phyloP scores from a whole-genome alignment of 2,329 filamentous ascomycete genomes.

The Cryphonectria parasitica region DNA sequence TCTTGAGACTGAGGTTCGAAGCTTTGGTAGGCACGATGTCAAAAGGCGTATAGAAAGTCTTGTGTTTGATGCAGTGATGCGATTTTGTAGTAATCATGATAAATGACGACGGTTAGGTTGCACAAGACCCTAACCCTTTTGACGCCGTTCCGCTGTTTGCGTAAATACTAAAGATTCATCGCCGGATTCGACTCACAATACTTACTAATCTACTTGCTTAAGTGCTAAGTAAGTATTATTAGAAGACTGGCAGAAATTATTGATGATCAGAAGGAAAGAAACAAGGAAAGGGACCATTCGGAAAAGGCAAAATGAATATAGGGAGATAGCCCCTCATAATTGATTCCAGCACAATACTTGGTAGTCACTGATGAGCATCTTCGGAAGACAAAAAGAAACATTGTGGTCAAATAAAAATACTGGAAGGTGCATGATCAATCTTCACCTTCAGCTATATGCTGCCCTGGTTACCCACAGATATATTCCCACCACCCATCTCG shows the following conservation, averaged over 20 bases:
- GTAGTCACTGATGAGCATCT: too few species aligned
- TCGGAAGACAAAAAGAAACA: too few species aligned
- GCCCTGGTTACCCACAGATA: neutral
- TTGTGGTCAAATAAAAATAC: too few species aligned
- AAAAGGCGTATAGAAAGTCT: neutral
- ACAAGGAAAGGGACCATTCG: neutral
- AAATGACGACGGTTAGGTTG: neutral
- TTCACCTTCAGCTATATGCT: too few species aligned
- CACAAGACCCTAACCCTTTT: slow-evolving; percentile 1
- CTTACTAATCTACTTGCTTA: too few species aligned
- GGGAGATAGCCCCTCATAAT: too few species aligned
- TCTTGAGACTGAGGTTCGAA: neutral
- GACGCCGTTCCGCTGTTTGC: neutral
- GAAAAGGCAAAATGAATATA: too few species aligned
- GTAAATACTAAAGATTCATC: neutral
- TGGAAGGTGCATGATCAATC: too few species aligned
- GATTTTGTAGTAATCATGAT: neutral
- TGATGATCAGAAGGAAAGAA: neutral
- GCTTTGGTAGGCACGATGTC: neutral
- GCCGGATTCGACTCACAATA: too few species aligned
- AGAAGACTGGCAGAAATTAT: neutral
- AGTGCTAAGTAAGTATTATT: too few species aligned
- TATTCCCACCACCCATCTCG: neutral
- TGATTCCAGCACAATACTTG: too few species aligned
- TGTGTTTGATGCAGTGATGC: neutral